phyloP scores from a whole-genome alignment of 768 basidiomycete species.

The Leccinum olivaceopallidum region DNA sequence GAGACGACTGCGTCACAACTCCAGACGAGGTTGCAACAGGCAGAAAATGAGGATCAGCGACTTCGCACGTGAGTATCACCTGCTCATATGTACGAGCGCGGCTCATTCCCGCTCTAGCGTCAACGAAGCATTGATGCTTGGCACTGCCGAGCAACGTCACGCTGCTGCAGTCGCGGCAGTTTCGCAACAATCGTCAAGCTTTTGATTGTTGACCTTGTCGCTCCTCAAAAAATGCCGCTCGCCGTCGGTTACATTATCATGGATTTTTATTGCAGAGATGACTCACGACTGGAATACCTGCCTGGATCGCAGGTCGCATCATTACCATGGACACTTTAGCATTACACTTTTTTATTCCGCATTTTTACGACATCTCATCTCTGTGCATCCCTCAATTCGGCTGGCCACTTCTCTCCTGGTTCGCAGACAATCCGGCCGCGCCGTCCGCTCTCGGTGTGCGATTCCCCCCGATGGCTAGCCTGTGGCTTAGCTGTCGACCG shows the following conservation, averaged over 20 bases:
- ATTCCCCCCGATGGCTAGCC: slow-evolving; percentile 37
- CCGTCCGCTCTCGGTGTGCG: slow-evolving; percentile 40
- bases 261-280: slow-evolving; percentile 40
- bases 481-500: slow-evolving; percentile 37
- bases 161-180: slow-evolving; percentile 56
- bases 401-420: slow-evolving; percentile 21
- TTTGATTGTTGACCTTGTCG: slow-evolving; percentile 42
- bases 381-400: slow-evolving; percentile 24
- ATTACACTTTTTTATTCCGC: slow-evolving; percentile 40
- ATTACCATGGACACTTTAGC: slow-evolving; percentile 45
- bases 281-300: slow-evolving; percentile 49
- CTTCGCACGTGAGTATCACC: slow-evolving; percentile 54
- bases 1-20: slow-evolving; percentile 77
- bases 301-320: slow-evolving; percentile 61
- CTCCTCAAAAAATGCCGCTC: slow-evolving; percentile 27
- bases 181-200: slow-evolving; percentile 41
- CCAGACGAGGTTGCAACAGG: slow-evolving; percentile 73
- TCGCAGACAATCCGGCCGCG: slow-evolving; percentile 51
- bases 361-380: slow-evolving; percentile 40
- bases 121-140: slow-evolving; percentile 89
- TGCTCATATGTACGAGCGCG: neutral
- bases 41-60: slow-evolving; percentile 78
- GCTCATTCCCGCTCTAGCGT: slow-evolving; percentile 42
- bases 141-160: slow-evolving; percentile 72
- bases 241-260: slow-evolving; percentile 39